These are phyloP conservation scores for Myriosclerotinia duriaeana DNA, from an alignment of 2,329 filamentous ascomycete genomes.

Conservation along the genomic window DNA sequence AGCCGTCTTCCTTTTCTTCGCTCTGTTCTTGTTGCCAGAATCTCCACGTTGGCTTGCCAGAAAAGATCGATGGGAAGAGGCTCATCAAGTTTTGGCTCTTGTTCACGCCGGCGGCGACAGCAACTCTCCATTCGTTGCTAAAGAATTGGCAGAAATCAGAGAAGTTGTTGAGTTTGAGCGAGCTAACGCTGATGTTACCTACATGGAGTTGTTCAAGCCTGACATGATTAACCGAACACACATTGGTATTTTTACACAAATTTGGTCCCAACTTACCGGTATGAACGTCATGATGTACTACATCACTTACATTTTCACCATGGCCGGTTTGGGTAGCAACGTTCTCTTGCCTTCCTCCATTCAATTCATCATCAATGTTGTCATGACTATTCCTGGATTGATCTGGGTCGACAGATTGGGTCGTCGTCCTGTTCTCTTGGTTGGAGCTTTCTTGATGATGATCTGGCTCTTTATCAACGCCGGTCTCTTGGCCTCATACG, in stretches of 20 bases:
- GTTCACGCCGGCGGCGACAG: conserved; percentile 65
- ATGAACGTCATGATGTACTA: conserved; percentile 72
- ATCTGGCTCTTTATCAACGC: conserved; percentile 49
- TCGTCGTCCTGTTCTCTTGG: conserved; percentile 65
- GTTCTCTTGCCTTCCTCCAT: conserved; percentile 67
- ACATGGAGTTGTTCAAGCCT: conserved; percentile 70
- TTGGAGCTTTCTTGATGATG: conserved; percentile 48
- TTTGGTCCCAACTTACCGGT: conserved; percentile 74
- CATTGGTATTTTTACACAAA: conserved; percentile 70
- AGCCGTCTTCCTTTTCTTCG: conserved; percentile 55
- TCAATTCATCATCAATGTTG: conserved; percentile 76
- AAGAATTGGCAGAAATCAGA: conserved; percentile 71
- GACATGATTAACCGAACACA: conserved; percentile 72
- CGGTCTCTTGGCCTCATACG: conserved; percentile 48
- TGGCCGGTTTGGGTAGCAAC: conserved; percentile 64
- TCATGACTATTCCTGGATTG: conserved; percentile 74
- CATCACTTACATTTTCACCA: conserved; percentile 62
- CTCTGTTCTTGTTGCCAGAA: conserved; percentile 61
- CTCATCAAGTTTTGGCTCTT: conserved; percentile 42
- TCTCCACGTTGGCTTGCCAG: conserved; percentile 64
- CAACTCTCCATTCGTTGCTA: conserved; percentile 62
- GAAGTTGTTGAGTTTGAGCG: conserved; percentile 76
- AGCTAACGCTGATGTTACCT: conserved; percentile 65
- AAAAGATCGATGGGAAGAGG: conserved; percentile 63
- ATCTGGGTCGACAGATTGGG: conserved; percentile 75